Evolutionary conservation across 192 early-diverging fungal genomes (phyloP).

Genomic region (Podila minutissima): DNA sequence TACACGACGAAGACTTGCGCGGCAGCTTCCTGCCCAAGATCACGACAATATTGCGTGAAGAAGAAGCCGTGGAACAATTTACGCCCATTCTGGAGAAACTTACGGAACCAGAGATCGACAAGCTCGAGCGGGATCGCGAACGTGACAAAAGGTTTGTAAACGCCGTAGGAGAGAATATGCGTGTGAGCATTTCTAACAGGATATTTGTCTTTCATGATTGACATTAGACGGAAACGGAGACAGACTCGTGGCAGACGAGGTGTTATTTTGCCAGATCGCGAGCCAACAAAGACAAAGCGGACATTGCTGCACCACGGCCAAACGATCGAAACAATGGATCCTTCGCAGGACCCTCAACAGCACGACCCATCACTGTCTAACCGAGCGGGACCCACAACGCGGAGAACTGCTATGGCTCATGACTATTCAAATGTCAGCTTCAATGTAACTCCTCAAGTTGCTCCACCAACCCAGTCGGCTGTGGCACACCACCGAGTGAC

Average conservation of each 20-base stretch:
- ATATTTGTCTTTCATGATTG: neutral
- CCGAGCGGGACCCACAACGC: slow-evolving; percentile 31
- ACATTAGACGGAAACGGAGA: slow-evolving; percentile 79
- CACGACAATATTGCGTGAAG: slow-evolving; percentile 57
- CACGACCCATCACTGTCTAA: slow-evolving; percentile 14
- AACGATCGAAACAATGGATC: slow-evolving; percentile 54
- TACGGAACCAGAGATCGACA: slow-evolving; percentile 77
- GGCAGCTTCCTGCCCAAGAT: slow-evolving; percentile 76
- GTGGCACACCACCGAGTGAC: slow-evolving; percentile 24
- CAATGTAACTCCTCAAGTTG: slow-evolving; percentile 3
- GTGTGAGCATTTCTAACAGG: neutral
- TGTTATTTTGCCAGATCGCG: slow-evolving; percentile 74
- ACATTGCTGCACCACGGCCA: slow-evolving; percentile 59
- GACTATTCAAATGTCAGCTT: slow-evolving; percentile 32
- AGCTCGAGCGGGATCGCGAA: slow-evolving; percentile 85
- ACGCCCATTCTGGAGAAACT: slow-evolving; percentile 74
- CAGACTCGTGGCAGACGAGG: slow-evolving; percentile 79
- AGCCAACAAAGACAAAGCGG: slow-evolving; percentile 70
- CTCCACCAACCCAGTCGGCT: slow-evolving; percentile 40
- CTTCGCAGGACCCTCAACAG: slow-evolving; percentile 19
- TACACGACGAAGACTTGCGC: slow-evolving; percentile 85
- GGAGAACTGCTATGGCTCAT: slow-evolving; percentile 45
- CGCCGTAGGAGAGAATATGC: neutral
- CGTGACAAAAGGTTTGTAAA: slow-evolving; percentile 69
- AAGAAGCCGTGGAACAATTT: slow-evolving; percentile 60